phyloP scores from a whole-genome alignment of 1,284 basidiomycete species.

The Ganoderma multipileum region DNA sequence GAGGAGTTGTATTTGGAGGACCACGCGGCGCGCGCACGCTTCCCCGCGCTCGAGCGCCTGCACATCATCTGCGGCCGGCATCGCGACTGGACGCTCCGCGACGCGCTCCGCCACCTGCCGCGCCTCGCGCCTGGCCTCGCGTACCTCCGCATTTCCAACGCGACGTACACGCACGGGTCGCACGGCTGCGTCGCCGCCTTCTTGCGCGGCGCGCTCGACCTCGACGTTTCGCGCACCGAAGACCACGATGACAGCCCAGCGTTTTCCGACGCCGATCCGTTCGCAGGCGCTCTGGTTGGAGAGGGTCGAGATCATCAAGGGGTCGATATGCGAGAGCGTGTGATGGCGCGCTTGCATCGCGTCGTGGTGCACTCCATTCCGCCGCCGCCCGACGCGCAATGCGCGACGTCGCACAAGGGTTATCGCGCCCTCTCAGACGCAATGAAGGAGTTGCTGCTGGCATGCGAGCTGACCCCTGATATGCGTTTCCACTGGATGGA shows the following conservation, averaged over 20 bases:
- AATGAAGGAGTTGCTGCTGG: conserved; percentile 16
- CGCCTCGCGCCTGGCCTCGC: conserved; percentile 24
- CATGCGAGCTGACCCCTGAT: conserved; percentile 17
- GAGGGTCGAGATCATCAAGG: not conserved
- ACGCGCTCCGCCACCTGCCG: conserved; percentile 23
- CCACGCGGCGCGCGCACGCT: conserved; percentile 10
- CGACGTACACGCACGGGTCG: conserved; percentile 28
- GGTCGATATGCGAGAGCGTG: not conserved
- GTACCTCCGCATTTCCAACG: conserved; percentile 29
- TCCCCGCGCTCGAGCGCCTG: conserved; percentile 29
- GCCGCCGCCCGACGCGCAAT: conserved; percentile 8
- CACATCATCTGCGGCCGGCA: conserved; percentile 28
- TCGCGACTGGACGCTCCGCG: conserved; percentile 27
- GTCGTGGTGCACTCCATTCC: conserved; percentile 26
- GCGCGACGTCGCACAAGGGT: conserved; percentile 18
- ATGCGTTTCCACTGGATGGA: conserved; percentile 13
- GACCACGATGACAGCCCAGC: not conserved
- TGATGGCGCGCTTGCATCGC: conserved; percentile 11
- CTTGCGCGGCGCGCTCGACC: conserved; percentile 20
- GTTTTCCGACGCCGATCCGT: not conserved
- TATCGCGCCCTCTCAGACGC: conserved; percentile 19
- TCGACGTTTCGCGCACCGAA: conserved; percentile 6
- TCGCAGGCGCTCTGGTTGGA: not conserved
- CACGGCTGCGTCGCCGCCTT: conserved; percentile 22
- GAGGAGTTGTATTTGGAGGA: not conserved